Base-by-base conservation (phyloP, 2,329 filamentous ascomycete genomes). In the Westerdykella ornata region DNA sequence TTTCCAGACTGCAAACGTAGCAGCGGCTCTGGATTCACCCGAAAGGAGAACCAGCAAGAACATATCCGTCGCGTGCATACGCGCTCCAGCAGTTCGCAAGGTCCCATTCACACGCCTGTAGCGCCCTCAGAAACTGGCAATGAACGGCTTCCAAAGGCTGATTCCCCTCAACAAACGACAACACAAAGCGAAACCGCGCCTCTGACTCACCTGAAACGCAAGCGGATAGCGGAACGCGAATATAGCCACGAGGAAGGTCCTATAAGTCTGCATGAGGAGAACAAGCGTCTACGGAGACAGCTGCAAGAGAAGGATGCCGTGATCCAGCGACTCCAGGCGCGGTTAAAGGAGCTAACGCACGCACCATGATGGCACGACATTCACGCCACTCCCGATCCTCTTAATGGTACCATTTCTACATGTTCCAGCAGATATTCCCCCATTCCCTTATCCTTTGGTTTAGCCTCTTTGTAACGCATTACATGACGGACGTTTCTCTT, bases 21-120 rank as follows among this genome's bases (percentile, higher is more conserved):
- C 58, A 82, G 80, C 0, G 89, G 88, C 47, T 86, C 88, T 57
- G 88, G 88, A 16, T 97, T 97, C 65, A 94, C 89, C 7, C 81
- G 90, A 37, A 85, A 89, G 59, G 90, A 97, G 68, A 97, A 97
- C 56, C 74, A 96, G 3, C 88, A 90, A 60, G 90, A 97, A 68
- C 90, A 97, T 67, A 72, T 96, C 14, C 84, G 90, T 15, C 82
- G 90, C 18, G 86, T 94, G n/a, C 90, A 97, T 62, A 62, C 65
- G 16, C 48, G 62, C 37, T 60, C 22, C 22, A 26, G 22, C 22
- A 26, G 22, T 26, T 26, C 22, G 3, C 22, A 26, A 26, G 22
- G 22, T 4, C 22, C 22, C 22, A 11, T 11, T 11, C 12, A 7
- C 8, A 26, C 8, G 7, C 22, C 22, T 11, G 22, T 26, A 26